Evolutionary conservation across 345 rosid species (phyloP).

Genomic region (Populus davidiana): DNA sequence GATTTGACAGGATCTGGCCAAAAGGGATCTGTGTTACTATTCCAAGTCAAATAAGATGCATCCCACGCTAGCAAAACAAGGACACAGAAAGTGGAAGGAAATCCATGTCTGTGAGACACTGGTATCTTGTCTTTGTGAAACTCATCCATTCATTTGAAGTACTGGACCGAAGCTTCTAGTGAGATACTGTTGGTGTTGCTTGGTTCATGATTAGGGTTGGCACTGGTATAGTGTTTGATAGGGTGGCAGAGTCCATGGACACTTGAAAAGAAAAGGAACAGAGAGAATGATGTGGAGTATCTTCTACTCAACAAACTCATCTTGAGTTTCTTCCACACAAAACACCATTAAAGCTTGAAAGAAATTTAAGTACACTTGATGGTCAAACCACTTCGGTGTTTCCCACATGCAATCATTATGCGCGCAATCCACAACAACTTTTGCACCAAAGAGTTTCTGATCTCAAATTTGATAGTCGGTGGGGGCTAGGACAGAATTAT

Average conservation of each 20-base stretch:
- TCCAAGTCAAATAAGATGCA: not conserved
- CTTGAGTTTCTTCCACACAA: conserved; percentile 22
- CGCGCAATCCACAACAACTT: conserved; percentile 18
- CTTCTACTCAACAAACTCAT: conserved; percentile 17
- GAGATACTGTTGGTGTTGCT: not conserved
- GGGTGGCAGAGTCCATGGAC: not conserved
- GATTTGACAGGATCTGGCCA: not conserved
- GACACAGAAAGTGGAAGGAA: not conserved
- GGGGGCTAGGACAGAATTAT: not conserved
- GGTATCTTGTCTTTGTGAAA: not conserved
- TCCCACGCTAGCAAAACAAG: not conserved
- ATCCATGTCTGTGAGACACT: not conserved
- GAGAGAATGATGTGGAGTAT: conserved; percentile 20
- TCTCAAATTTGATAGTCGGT: not conserved
- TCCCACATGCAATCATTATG: conserved; percentile 33
- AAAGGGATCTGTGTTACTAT: not conserved
- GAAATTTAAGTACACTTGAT: conserved; percentile 8
- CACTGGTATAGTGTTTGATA: not conserved
- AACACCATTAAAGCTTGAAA: conserved; percentile 10
- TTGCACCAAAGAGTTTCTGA: not conserved
- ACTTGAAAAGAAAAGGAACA: not conserved
- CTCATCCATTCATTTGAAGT: not conserved
- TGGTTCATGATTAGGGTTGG: conserved; percentile 11
- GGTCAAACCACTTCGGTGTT: conserved; percentile 32
- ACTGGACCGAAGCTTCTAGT: conserved; percentile 7